A percentile compares a stretch with the other conserved stretches of the same genome.
phyloP scores from a whole-genome alignment of 176 grass and related monocot genomes.

The Tillandsia leiboldiana region DNA sequence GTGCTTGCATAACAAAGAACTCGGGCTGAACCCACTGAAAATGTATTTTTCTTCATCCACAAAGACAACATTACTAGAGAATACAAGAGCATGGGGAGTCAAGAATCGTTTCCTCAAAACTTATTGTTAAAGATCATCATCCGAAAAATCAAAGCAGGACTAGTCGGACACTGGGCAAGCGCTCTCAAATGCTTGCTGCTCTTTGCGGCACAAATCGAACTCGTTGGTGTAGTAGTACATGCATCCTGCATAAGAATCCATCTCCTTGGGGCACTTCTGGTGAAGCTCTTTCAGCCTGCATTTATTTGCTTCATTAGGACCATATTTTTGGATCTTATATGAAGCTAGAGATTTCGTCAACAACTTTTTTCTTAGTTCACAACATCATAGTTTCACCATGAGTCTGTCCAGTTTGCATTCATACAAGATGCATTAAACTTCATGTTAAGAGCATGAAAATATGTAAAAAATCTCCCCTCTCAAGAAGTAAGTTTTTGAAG shows the following conservation, averaged over 20 bases:
- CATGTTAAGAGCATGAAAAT: too few relatives aligned
- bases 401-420: not conserved
- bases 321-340: not conserved
- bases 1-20: constrained; percentile 7
- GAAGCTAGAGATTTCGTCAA: not conserved
- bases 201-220: constrained; percentile 80
- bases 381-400: not conserved
- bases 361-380: not conserved
- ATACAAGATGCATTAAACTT: too few relatives aligned
- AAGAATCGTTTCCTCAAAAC: constrained; percentile 39
- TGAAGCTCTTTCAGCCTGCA: constrained; percentile 79
- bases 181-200: constrained; percentile 73
- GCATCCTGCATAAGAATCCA: constrained; percentile 78
- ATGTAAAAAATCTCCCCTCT: too few relatives aligned
- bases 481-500: too few relatives aligned
- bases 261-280: constrained; percentile 64
- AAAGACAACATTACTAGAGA: constrained; percentile 27
- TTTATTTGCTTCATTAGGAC: not conserved
- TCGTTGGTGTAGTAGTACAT: constrained; percentile 97
- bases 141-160: constrained; percentile 13
- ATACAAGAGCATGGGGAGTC: constrained; percentile 38
- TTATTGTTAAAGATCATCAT: constrained; percentile 48
- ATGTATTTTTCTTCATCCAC: constrained; percentile 32
- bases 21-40: constrained; percentile 21
- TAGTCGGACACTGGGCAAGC: constrained; percentile 62